phyloP scores from a whole-genome alignment of 257 asterid genomes.

The Knoxia roxburghii region DNA sequence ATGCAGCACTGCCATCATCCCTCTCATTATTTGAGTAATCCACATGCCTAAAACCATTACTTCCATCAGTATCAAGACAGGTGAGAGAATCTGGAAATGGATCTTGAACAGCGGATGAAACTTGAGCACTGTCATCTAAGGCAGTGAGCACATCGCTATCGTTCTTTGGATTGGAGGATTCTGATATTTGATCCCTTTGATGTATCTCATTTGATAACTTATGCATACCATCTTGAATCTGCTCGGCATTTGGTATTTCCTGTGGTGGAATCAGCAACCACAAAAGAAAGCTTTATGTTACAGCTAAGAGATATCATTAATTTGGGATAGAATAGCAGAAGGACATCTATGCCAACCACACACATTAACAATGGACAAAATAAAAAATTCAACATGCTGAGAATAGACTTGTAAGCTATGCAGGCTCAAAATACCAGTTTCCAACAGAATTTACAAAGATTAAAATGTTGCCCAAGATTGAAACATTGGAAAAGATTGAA shows the following conservation, averaged over 20 bases:
- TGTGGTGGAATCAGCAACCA: constrained; percentile 34
- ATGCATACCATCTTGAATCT: background rate
- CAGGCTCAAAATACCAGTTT: background rate
- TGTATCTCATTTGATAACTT: background rate
- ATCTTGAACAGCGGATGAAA: constrained; percentile 35
- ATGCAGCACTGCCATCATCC: constrained; percentile 91
- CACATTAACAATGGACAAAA: background rate
- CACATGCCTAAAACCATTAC: constrained; percentile 27
- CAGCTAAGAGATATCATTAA: background rate
- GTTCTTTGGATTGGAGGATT: constrained; percentile 33
- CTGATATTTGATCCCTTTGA: constrained; percentile 26
- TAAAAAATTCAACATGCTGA: background rate
- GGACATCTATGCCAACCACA: background rate
- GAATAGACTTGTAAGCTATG: background rate
- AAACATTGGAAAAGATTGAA: background rate
- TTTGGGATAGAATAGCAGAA: background rate
- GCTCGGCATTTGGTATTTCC: constrained; percentile 26
- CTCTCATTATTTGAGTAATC: constrained; percentile 51
- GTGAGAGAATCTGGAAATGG: constrained; percentile 39
- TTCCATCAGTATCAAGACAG: constrained; percentile 32
- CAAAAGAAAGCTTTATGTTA: background rate
- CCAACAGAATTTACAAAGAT: background rate
- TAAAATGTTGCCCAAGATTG: background rate
- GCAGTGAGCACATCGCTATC: constrained; percentile 38
- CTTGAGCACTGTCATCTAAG: constrained; percentile 31